These are phyloP conservation scores for Blastocystis sp. DNA, from an alignment of 352 stramenopile genomes.

Conservation along the genomic window DNA sequence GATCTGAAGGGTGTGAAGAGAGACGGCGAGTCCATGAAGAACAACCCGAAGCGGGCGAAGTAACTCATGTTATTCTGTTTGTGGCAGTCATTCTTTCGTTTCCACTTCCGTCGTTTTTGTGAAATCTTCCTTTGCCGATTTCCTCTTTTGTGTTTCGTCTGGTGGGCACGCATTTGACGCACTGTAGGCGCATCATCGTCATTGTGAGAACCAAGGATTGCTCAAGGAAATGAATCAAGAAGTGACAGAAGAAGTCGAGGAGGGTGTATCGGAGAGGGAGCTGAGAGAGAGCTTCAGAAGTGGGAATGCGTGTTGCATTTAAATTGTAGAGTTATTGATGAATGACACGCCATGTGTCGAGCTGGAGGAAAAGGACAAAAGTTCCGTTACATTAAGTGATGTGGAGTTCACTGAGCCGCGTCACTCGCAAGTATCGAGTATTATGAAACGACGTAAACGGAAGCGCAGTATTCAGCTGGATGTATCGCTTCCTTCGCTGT, in stretches of 20 bases:
- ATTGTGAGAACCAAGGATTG: too few species aligned
- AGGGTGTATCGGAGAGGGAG: slow-evolving; percentile 23
- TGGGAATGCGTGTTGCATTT: background rate
- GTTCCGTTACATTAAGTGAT: too few species aligned
- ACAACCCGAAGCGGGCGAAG: background rate
- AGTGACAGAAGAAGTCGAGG: background rate
- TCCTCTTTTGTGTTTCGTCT: too few species aligned
- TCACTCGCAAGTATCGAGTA: background rate
- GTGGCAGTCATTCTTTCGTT: too few species aligned
- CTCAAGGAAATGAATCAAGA: background rate
- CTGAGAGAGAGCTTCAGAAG: slow-evolving; percentile 42
- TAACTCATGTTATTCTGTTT: too few species aligned
- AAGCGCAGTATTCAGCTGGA: slow-evolving; percentile 19
- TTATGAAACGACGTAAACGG: background rate
- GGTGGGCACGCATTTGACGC: too few species aligned
- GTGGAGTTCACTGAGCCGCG: too few species aligned
- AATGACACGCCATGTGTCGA: background rate
- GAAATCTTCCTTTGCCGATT: too few species aligned
- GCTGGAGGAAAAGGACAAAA: too few species aligned
- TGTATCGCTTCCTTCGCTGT: background rate
- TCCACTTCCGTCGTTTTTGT: too few species aligned
- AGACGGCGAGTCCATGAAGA: background rate
- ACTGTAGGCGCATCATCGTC: too few species aligned
- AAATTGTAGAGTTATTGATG: background rate
- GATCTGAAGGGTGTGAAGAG: slow-evolving; percentile 25